A percentile compares a stretch with the other conserved stretches of the same genome.
phyloP scores from a whole-genome alignment of 1,284 basidiomycete species.

The Phylloporus gajari region DNA sequence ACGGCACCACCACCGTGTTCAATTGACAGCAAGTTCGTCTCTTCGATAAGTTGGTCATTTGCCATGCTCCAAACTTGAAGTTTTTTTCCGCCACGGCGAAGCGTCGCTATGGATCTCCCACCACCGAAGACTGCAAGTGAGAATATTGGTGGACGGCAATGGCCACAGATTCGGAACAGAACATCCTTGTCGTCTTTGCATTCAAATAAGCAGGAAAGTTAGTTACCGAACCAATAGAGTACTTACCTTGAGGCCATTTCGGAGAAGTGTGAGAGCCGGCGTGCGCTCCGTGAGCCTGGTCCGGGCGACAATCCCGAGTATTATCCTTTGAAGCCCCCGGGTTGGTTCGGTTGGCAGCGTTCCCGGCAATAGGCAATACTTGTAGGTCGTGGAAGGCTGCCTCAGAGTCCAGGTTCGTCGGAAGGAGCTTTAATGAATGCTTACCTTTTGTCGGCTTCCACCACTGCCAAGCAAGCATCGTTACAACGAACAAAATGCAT shows the following conservation, averaged over 20 bases:
- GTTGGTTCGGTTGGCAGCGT: background rate
- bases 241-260: background rate
- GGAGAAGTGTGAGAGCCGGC: background rate
- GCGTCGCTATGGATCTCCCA: background rate
- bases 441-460: background rate
- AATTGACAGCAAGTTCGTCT: background rate
- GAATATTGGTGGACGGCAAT: background rate
- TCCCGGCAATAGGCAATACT: background rate
- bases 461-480: background rate
- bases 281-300: too few species aligned
- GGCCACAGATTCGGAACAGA: background rate
- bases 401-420: background rate
- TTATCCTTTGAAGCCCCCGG: too few species aligned
- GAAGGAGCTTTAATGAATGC: too few species aligned
- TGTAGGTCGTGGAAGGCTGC: background rate
- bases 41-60: background rate
- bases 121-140: background rate
- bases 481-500: background rate
- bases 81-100: background rate
- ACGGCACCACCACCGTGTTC: background rate
- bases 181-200: background rate
- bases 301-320: background rate
- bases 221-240: background rate
- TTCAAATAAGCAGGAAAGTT: background rate
- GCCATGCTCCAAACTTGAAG: conserved; percentile 5